phyloP scores from a whole-genome alignment of 106 monocot species.

The Allium sativum region DNA sequence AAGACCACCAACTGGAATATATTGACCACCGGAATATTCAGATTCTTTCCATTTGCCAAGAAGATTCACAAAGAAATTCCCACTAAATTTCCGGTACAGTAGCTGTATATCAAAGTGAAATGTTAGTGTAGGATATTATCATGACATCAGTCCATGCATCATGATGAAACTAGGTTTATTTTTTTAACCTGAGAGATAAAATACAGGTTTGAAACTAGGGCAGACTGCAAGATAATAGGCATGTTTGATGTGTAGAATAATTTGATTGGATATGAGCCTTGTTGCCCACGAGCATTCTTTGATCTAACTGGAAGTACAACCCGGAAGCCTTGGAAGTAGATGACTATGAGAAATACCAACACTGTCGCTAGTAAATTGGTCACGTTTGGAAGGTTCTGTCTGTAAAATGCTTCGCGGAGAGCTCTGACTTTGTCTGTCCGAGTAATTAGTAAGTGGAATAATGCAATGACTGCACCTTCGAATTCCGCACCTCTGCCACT shows the following conservation, averaged over 20 bases:
- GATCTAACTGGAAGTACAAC: constrained; percentile 33
- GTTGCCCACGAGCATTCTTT: constrained; percentile 24
- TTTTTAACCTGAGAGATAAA: constrained; percentile 30
- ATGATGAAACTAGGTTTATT: not conserved
- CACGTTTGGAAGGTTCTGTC: constrained; percentile 28
- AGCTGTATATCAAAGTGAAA: constrained; percentile 2
- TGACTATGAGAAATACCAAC: constrained; percentile 23
- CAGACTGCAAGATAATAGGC: constrained; percentile 36
- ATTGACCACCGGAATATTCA: constrained; percentile 8
- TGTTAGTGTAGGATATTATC: not conserved
- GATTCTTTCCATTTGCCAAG: constrained; percentile 4
- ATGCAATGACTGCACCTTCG: constrained; percentile 20
- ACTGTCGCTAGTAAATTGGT: constrained; percentile 18
- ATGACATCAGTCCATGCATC: not conserved
- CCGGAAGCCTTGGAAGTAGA: constrained; percentile 35
- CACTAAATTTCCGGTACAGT: constrained; percentile 10
- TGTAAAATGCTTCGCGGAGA: constrained; percentile 17
- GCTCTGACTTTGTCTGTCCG: constrained; percentile 25
- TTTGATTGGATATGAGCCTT: constrained; percentile 30
- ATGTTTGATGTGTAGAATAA: constrained; percentile 33
- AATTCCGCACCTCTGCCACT: constrained; percentile 18
- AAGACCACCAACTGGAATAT: constrained; percentile 9
- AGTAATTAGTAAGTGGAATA: constrained; percentile 22
- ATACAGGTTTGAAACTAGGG: constrained; percentile 31
- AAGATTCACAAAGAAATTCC: constrained; percentile 12